Evolutionary conservation across 495 filamentous ascomycete species (phyloP), one percentile per base, ranked within the genome.

Genomic region (Daldinia loculata): DNA sequence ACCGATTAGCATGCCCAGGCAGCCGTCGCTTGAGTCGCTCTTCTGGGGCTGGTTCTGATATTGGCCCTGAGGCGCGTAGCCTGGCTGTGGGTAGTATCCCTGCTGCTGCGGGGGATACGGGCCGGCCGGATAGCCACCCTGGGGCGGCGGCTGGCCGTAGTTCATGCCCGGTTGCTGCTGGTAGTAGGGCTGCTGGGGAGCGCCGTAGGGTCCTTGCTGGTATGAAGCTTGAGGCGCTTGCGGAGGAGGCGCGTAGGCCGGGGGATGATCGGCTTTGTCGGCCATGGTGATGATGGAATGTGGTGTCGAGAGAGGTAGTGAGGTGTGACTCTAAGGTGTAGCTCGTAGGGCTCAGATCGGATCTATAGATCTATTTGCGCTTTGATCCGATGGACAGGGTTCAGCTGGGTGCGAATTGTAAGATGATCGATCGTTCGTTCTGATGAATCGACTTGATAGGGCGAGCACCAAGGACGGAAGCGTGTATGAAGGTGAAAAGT

Each of bases 221-320:
- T 80, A 80, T 26, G 75, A 58, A 34, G 75, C 53, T 51, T 74
- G 77, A 2, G 79, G 77, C 1, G 53, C 58, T 61, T 78, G 79
- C 29, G 70, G 76, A 15, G 66, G 57, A 1, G 58, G 58, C 24
- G 51, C 70, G 77, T 84, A 84, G 9, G 80, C 77, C n/a, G 82
- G 82, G 29, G 82, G 82, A 5, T 78, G 67, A 66, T 82, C 81
- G 69, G 69, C 56, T 75, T 84, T 83, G 41, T 78, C 63, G 55
- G 78, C 75, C 80, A 82, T 84, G 41, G 19, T 19, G 36, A 43
- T 43, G 22, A 11, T 26, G 2, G 19, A 26, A 19, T 56, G 17
- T 38, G 52, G 52, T 17, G 27, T 53, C 17, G 51, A 34, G 32
- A 14, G n/a, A n/a, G n/a, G 34, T 36, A 14, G 32, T 4, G 12